phyloP scores from a whole-genome alignment of 1,284 basidiomycete genomes.

The Pholiota adiposa region DNA sequence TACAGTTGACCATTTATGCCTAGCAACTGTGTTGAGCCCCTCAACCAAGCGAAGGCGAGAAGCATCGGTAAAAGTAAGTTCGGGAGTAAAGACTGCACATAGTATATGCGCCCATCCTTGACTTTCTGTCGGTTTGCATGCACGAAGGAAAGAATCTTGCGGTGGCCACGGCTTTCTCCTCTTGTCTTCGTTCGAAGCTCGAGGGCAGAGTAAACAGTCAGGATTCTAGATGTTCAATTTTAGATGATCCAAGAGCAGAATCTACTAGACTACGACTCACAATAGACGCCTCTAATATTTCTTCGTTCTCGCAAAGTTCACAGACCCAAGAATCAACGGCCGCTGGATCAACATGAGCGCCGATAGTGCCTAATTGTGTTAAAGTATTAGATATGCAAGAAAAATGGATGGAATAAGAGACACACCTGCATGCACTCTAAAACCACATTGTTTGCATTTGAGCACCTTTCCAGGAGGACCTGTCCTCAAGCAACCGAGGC shows the following conservation, averaged over 20 bases:
- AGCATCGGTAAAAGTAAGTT: constrained; percentile 81
- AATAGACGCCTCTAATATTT: constrained; percentile 75
- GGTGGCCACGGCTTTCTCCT: constrained; percentile 45
- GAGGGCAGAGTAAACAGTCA: constrained; percentile 78
- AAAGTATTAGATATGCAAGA: constrained; percentile 2
- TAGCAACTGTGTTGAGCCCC: constrained; percentile 79
- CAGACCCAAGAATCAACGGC: constrained; percentile 78
- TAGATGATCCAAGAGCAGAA: constrained; percentile 4
- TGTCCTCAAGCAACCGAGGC: constrained; percentile 75
- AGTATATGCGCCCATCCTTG: constrained; percentile 92
- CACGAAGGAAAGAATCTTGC: constrained; percentile 76
- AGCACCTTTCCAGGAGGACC: constrained; percentile 79
- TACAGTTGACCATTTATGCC: constrained; percentile 67
- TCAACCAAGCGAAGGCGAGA: constrained; percentile 78
- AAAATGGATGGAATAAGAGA: constrained; percentile 13
- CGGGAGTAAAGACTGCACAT: constrained; percentile 88
- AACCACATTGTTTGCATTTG: constrained; percentile 78
- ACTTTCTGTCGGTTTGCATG: constrained; percentile 92
- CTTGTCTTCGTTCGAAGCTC: constrained; percentile 52
- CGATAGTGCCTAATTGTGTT: constrained; percentile 58
- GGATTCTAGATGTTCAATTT: constrained; percentile 50
- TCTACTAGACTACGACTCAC: constrained; percentile 43
- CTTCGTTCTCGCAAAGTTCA: constrained; percentile 84
- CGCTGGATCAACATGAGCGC: constrained; percentile 66
- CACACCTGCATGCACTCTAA: constrained; percentile 76